Evolutionary conservation across 2,329 filamentous ascomycete species (phyloP).

Genomic region (Penicillium sp.): DNA sequence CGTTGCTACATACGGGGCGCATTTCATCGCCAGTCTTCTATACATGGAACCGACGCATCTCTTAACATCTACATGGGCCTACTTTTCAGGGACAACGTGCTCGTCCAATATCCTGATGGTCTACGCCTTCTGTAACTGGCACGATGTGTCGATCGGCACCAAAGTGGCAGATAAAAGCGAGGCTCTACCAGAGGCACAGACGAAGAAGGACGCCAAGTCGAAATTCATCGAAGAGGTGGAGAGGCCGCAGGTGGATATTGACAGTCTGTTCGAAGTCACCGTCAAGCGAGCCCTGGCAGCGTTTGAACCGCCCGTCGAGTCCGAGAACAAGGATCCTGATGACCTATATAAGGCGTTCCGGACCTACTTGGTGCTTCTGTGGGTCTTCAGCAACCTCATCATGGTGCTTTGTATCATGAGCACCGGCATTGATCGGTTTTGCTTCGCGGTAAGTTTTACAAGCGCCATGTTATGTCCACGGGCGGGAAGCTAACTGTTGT

Average conservation of each 20-base stretch:
- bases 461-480: too few species aligned
- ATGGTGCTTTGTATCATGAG: constrained; percentile 83
- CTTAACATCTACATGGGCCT: constrained; percentile 94
- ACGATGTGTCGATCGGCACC: constrained; percentile 98
- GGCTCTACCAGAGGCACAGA: constrained; percentile 79
- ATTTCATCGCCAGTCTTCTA: constrained; percentile 94
- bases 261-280: constrained; percentile 90
- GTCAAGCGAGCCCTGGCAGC: constrained; percentile 87
- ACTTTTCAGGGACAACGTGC: constrained; percentile 85
- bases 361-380: constrained; percentile 82
- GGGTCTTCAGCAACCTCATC: constrained; percentile 89
- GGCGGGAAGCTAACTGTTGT: background rate
- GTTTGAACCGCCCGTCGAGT: constrained; percentile 69
- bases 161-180: constrained; percentile 95
- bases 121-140: constrained; percentile 99
- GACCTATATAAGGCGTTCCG: constrained; percentile 99
- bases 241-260: constrained; percentile 93
- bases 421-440: constrained; percentile 75
- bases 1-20: constrained; percentile 87
- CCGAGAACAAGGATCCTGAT: constrained; percentile 80
- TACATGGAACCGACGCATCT: constrained; percentile 99
- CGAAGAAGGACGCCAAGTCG: constrained; percentile 84
- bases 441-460: constrained; percentile 78
- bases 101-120: constrained; percentile 99
- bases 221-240: constrained; percentile 90